phyloP scores from a whole-genome alignment of 208 protist genomes.

The Herpetomonas samuelpessoai region DNA sequence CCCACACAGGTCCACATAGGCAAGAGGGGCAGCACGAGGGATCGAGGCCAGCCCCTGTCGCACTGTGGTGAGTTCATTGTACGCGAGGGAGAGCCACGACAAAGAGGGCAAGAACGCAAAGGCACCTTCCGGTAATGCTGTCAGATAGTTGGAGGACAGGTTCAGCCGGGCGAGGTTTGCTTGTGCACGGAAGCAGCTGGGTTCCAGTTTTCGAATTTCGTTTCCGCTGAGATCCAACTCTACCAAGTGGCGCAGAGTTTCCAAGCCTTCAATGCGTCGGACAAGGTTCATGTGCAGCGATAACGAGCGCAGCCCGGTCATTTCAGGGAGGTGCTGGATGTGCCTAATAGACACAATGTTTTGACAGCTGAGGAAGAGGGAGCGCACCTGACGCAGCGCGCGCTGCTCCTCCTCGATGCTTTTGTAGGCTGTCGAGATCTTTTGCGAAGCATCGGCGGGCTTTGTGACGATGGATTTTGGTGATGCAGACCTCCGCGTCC shows the following conservation, averaged over 20 bases:
- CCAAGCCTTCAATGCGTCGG: conserved; percentile 29
- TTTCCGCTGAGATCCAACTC: conserved; percentile 82
- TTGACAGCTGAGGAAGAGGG: conserved; percentile 63
- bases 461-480: too few relatives aligned
- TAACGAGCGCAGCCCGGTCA: conserved; percentile 49
- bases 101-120: conserved; percentile 45
- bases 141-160: conserved; percentile 68
- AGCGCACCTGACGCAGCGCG: conserved; percentile 36
- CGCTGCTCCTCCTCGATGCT: conserved; percentile 22
- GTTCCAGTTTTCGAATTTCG: conserved; percentile 34
- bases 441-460: too few relatives aligned
- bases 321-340: conserved; percentile 53
- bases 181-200: conserved; percentile 43
- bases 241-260: conserved; percentile 44
- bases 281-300: conserved; percentile 84
- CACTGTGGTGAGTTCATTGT: conserved; percentile 59
- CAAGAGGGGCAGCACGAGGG: conserved; percentile 32
- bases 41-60: conserved; percentile 31
- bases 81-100: conserved; percentile 71
- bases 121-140: conserved; percentile 12
- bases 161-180: conserved; percentile 56
- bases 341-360: conserved; percentile 61
- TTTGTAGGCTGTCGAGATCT: neutral
- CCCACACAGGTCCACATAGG: conserved; percentile 68
- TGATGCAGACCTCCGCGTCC: too few relatives aligned